Evolutionary conservation across 805 yeast genomes (phyloP).

Genomic region (Hermanozyma aechmeae): DNA sequence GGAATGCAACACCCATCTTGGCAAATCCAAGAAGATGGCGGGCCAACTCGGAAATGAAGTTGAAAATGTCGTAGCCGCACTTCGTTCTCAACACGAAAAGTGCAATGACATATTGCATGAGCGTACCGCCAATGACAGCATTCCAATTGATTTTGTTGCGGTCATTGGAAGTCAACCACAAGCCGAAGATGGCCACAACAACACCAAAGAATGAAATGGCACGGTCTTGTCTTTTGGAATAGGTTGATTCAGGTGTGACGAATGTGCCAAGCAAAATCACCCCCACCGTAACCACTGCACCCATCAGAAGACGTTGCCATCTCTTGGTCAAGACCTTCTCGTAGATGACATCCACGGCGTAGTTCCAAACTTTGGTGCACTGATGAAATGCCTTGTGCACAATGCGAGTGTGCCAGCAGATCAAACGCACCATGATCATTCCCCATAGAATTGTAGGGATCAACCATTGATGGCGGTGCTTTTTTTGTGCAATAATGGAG

Average conservation of each 20-base stretch:
- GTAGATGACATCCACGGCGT: constrained; percentile 23
- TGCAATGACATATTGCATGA: constrained; percentile 52
- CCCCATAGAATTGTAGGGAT: constrained; percentile 49
- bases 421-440: constrained; percentile 39
- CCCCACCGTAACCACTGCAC: constrained; percentile 34
- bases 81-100: constrained; percentile 52
- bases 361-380: constrained; percentile 16
- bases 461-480: constrained; percentile 44
- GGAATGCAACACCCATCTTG: constrained; percentile 51
- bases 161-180: constrained; percentile 38
- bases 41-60: constrained; percentile 49
- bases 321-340: constrained; percentile 31
- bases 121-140: constrained; percentile 50
- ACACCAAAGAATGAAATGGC: constrained; percentile 51
- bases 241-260: constrained; percentile 37
- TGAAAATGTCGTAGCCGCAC: constrained; percentile 53
- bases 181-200: constrained; percentile 34
- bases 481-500: constrained; percentile 40
- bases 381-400: constrained; percentile 7
- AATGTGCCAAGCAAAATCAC: constrained; percentile 48
- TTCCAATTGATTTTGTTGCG: constrained; percentile 43
- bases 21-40: constrained; percentile 50
- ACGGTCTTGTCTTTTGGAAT: constrained; percentile 41
- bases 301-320: constrained; percentile 31
- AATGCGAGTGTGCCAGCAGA: constrained; percentile 38